Evolutionary conservation across 805 yeast genomes (phyloP).

Genomic region (Tetrapisispora iriomotensis): DNA sequence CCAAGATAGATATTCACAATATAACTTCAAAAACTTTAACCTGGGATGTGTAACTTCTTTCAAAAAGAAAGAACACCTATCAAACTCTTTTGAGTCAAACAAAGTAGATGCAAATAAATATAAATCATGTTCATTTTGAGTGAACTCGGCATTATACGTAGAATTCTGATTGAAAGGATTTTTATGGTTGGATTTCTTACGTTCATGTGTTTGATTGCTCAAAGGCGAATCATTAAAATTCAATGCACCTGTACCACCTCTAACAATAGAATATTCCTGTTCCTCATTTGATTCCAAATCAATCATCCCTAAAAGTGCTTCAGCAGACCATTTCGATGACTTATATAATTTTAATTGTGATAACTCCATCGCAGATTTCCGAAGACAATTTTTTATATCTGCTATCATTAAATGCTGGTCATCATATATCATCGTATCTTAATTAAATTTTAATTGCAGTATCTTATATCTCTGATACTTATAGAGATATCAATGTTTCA

Average conservation of each 20-base stretch:
- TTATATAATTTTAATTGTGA: slow-evolving; percentile 51
- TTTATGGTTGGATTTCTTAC: background rate
- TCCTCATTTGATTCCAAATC: too few relatives aligned
- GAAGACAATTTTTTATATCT: slow-evolving; percentile 21
- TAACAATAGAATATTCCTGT: slow-evolving; percentile 1
- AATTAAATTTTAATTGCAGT: too few relatives aligned
- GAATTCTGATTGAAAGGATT: background rate
- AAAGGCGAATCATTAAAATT: slow-evolving; percentile 15
- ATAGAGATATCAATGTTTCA: too few relatives aligned
- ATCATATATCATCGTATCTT: slow-evolving; percentile 3
- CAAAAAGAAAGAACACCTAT: slow-evolving; percentile 56
- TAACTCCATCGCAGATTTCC: slow-evolving; percentile 37
- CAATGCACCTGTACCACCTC: slow-evolving; percentile 1
- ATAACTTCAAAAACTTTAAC: slow-evolving; percentile 50
- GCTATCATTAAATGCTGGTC: slow-evolving; percentile 3
- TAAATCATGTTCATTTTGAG: slow-evolving; percentile 33
- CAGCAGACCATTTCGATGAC: slow-evolving; percentile 78
- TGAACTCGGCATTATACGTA: slow-evolving; percentile 8
- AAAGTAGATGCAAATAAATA: slow-evolving; percentile 58
- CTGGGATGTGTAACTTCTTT: slow-evolving; percentile 41
- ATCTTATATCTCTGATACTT: too few relatives aligned
- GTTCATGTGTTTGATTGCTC: slow-evolving; percentile 7
- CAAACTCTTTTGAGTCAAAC: slow-evolving; percentile 79
- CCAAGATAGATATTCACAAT: slow-evolving; percentile 62
- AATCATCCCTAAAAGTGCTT: slow-evolving; percentile 58